Evolutionary conservation across 345 rosid genomes (phyloP).

Genomic region (Geranium rotundifolium): DNA sequence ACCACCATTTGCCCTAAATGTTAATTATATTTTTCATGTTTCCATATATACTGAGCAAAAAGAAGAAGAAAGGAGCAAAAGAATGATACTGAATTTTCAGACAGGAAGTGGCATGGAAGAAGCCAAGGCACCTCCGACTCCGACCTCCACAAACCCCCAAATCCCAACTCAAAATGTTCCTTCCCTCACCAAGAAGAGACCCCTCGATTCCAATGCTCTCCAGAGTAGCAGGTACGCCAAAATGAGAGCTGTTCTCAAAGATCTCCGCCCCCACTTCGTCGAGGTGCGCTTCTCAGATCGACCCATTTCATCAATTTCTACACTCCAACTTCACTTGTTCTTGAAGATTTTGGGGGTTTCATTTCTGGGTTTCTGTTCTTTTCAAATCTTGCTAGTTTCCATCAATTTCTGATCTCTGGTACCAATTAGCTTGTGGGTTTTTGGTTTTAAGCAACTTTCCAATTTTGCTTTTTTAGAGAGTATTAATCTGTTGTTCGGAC

Average conservation of each 20-base stretch:
- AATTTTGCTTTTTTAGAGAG: background rate
- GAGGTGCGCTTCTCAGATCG: conserved; percentile 24
- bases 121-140: background rate
- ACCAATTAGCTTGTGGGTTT: background rate
- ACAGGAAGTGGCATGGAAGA: background rate
- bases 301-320: background rate
- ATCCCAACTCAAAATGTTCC: conserved; percentile 9
- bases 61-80: too few relatives aligned
- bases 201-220: conserved; percentile 23
- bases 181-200: conserved; percentile 30
- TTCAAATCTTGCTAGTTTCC: too few relatives aligned
- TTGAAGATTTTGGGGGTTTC: background rate
- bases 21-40: too few relatives aligned
- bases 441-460: background rate
- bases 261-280: conserved; percentile 51
- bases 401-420: background rate
- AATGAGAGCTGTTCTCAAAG: conserved; percentile 45
- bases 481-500: background rate
- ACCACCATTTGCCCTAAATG: too few relatives aligned
- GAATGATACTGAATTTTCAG: background rate
- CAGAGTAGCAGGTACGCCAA: conserved; percentile 44
- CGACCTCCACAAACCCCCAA: conserved; percentile 4
- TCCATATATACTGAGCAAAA: too few relatives aligned
- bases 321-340: background rate
- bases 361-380: conserved; percentile 4